These are phyloP conservation scores for Lignosus rhinocerotis DNA, from an alignment of 1,284 basidiomycete genomes.

Conservation along the genomic window DNA sequence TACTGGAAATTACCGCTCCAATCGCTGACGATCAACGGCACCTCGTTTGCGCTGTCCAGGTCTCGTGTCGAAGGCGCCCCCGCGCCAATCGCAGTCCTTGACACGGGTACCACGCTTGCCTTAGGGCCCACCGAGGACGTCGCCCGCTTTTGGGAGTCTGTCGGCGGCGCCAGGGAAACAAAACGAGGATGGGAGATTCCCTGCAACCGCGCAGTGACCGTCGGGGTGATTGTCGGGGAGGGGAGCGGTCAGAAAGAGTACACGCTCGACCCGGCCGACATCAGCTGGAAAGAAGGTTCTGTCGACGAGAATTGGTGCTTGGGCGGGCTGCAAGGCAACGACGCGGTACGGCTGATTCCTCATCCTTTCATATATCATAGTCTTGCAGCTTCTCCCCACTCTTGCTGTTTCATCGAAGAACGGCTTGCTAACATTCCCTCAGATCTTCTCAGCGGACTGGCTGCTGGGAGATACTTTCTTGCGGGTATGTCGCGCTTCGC, in stretches of 20 bases:
- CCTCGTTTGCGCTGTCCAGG: slow-evolving; percentile 41
- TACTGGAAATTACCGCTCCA: slow-evolving; percentile 60
- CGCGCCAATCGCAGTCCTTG: slow-evolving; percentile 53
- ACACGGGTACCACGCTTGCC: slow-evolving; percentile 60
- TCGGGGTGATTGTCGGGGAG: slow-evolving; percentile 50
- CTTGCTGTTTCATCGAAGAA: background rate
- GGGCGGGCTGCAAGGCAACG: slow-evolving; percentile 58
- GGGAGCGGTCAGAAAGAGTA: slow-evolving; percentile 40
- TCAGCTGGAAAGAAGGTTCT: slow-evolving; percentile 48
- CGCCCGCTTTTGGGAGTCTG: slow-evolving; percentile 46
- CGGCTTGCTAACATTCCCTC: slow-evolving; percentile 10
- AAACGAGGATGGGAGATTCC: slow-evolving; percentile 51
- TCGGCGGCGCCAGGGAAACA: slow-evolving; percentile 45
- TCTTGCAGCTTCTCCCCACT: background rate
- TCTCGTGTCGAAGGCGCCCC: slow-evolving; percentile 47
- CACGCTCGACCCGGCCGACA: slow-evolving; percentile 50
- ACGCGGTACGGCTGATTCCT: slow-evolving; percentile 39
- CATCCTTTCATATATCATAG: background rate
- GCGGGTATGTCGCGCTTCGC: slow-evolving; percentile 39
- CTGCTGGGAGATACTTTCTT: slow-evolving; percentile 59
- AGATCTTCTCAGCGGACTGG: slow-evolving; percentile 66
- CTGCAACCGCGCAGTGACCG: slow-evolving; percentile 47
- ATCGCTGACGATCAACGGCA: slow-evolving; percentile 45
- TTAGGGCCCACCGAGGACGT: slow-evolving; percentile 55
- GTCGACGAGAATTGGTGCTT: slow-evolving; percentile 51